Percentiles rank a stretch among this genome's conserved stretches.
phyloP scores from a whole-genome alignment of 805 yeast genomes.

The Monosporozyma servazzii region DNA sequence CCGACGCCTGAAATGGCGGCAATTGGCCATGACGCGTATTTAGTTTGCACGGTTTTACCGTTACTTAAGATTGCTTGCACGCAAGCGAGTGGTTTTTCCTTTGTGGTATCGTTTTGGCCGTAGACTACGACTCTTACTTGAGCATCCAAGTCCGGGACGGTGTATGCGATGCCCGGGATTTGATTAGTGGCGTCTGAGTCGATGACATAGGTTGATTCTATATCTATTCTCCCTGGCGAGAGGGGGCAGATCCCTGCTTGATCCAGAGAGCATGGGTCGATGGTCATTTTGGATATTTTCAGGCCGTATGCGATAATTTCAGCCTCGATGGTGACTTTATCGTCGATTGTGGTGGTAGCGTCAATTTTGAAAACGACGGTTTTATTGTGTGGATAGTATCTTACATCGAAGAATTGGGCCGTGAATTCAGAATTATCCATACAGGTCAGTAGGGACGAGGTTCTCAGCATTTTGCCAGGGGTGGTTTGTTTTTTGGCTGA shows the following conservation, averaged over 20 bases:
- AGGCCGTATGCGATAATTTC: conserved; percentile 76
- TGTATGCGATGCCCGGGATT: conserved; percentile 78
- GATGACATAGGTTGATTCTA: conserved; percentile 42
- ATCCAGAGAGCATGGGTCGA: conserved; percentile 57
- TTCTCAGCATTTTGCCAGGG: conserved; percentile 29
- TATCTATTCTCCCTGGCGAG: conserved; percentile 75
- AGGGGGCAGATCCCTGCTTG: conserved; percentile 70
- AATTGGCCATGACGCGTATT: conserved; percentile 90
- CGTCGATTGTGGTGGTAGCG: conserved; percentile 71
- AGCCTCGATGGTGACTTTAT: conserved; percentile 57
- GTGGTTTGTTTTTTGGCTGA: neutral
- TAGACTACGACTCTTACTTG: conserved; percentile 68
- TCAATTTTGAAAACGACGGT: conserved; percentile 58
- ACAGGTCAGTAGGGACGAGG: conserved; percentile 78
- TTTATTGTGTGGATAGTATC: conserved; percentile 55
- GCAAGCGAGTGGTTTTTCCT: conserved; percentile 62
- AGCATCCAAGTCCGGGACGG: conserved; percentile 92
- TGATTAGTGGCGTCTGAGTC: conserved; percentile 34
- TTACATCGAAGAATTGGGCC: conserved; percentile 73
- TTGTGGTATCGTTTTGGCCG: conserved; percentile 36
- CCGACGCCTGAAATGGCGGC: conserved; percentile 89
- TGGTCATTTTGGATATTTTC: conserved; percentile 41
- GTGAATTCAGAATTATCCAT: conserved; percentile 84
- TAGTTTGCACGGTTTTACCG: conserved; percentile 89
- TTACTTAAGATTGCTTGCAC: conserved; percentile 79